Base-by-base conservation (phyloP, 768 basidiomycete species). In the Xanthoconium stramineum region DNA sequence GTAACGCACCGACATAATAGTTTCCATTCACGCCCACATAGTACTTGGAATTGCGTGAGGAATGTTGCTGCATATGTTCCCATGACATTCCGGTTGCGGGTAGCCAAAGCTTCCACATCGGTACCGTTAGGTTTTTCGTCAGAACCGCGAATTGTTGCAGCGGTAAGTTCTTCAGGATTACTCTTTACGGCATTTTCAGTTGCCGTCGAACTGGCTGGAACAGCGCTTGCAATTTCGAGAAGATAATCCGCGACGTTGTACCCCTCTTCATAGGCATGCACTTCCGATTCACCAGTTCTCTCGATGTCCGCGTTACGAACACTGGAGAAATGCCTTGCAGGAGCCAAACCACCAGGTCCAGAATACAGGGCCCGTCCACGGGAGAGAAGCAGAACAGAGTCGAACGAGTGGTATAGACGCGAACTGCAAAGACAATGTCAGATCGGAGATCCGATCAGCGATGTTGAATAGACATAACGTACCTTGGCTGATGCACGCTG, bases 201-300 rank as follows among this genome's bases (percentile, higher is more conserved):
- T 43, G 56, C 70, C 72, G 19, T 82, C 1, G 83, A 68, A 32
- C 69, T 70, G 8, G 78, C 72, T 14, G 83, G 80, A 1, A 83
- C 78, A 47, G 83, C 83, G 63, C 83, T 87, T 2, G 94, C 94
- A 50, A 98, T 80, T 61, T 97, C 94, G 20, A 98, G 78, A 12
- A 97, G 80, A 65, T 95, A 91, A 68, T 98, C 95, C 0, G 95
- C 94, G 17, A 95, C 82, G 63, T 97, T 97, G 74, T 95, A 94
- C 0, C 91, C 93, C 47, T 84, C 78, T 9, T 82, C 87, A 64
- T 85, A 92, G 11, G 80, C 73, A 8, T 73, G 75, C 5, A 80
- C 72, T 39, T 71, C 69, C 39, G 70, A 60, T 65, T 69, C 53
- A 5, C 71, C 66, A 2, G 64, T 70, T 5, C 72, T 59, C 6